Conservation (phyloP, 1,139 yeast species). For the Pichia sp. region DNA sequence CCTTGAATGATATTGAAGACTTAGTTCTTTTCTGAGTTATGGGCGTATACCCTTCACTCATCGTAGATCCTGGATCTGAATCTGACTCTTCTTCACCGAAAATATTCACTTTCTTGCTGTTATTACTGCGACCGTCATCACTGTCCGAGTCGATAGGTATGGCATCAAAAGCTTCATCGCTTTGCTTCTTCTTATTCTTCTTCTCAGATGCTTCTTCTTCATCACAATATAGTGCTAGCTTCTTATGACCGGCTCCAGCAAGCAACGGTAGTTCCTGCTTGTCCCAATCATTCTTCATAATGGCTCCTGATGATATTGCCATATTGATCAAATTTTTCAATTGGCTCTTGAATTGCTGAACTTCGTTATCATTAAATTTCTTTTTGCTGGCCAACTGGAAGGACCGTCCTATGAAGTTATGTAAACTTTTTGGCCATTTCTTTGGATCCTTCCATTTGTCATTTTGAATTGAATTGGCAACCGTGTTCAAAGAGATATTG, state of each 20-base stretch:
- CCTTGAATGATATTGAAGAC: constrained; percentile 5
- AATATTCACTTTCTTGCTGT: constrained; percentile 20
- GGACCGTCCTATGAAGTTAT: constrained; percentile 43
- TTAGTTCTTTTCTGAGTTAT: neutral
- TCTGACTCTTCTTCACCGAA: constrained; percentile 24
- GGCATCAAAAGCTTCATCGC: neutral
- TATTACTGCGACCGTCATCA: constrained; percentile 1
- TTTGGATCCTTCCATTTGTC: constrained; percentile 26
- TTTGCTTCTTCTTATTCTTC: neutral
- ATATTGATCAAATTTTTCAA: constrained; percentile 44
- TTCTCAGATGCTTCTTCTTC: constrained; percentile 1
- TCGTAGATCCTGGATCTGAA: constrained; percentile 6
- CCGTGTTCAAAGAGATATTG: constrained; percentile 10
- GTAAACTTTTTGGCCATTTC: constrained; percentile 47
- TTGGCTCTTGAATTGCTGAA: constrained; percentile 40
- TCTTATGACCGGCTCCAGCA: constrained; percentile 6
- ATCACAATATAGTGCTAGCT: constrained; percentile 25
- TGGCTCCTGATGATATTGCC: constrained; percentile 44
- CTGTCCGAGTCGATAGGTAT: neutral
- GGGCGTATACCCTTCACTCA: neutral
- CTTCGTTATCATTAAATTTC: constrained; percentile 29
- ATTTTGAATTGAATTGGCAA: constrained; percentile 5
- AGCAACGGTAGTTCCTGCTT: constrained; percentile 52
- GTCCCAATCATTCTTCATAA: constrained; percentile 60
- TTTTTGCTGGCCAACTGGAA: constrained; percentile 36